These are phyloP conservation scores for Acanthamoeba healyi DNA, from an alignment of 208 protist species.

Conservation along the genomic window DNA sequence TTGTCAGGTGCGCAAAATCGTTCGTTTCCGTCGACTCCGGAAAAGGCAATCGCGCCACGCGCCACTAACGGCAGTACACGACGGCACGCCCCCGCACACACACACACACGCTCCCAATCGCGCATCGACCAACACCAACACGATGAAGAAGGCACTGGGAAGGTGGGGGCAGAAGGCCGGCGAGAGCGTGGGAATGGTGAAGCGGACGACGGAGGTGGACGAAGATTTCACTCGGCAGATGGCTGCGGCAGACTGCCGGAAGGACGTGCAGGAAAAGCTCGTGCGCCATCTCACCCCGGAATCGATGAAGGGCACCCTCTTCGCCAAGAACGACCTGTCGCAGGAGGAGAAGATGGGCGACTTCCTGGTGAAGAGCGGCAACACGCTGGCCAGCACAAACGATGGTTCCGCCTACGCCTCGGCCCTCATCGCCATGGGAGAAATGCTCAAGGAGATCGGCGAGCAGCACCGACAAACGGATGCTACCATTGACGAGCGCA, in stretches of 20 bases:
- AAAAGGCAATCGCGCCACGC: no score
- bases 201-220: constrained; percentile 16
- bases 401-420: constrained; percentile 6
- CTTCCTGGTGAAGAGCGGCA: constrained; percentile 16
- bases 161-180: constrained; percentile 27
- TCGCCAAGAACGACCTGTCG: background rate
- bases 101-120: no score
- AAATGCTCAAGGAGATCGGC: constrained; percentile 25
- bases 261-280: constrained; percentile 37
- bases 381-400: background rate
- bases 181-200: constrained; percentile 24
- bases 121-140: no score
- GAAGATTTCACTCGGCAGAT: background rate
- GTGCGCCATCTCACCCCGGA: background rate
- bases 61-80: no score
- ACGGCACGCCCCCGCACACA: no score
- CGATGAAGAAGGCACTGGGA: constrained; percentile 28
- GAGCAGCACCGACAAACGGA: constrained; percentile 1
- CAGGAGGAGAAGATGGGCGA: constrained; percentile 60
- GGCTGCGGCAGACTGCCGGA: background rate
- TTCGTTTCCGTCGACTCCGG: no score
- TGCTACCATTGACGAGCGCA: background rate
- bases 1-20: background rate
- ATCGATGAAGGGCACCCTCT: constrained; percentile 12
- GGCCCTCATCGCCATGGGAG: constrained; percentile 3